Evolutionary conservation across 768 basidiomycete species (phyloP), one percentile per base, ranked within the genome.

Genomic region (Rhodotorula kratochvilovae): DNA sequence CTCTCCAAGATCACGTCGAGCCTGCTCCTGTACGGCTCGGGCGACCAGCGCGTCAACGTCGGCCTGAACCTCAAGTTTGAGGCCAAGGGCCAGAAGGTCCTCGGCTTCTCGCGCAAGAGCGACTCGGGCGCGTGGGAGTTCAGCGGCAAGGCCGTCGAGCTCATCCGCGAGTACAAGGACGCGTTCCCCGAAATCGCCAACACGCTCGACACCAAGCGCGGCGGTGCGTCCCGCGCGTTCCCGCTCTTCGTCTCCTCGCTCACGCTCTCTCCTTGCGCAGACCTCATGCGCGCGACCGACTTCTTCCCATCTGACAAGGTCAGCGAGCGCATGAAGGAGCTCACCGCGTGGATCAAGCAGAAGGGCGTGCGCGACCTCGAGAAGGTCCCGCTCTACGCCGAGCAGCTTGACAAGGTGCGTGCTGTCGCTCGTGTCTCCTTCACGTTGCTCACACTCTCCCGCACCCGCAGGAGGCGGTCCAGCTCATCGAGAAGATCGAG

Each of bases 61-160:
- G 96, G 96, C 5, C 85, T 99, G 53, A 91, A 90, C 79, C 85
- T 99, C 75, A 99, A 99, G 80, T 99, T 96, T 72, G 96, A 99
- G 78, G 90, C 87, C 21, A 98, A 96, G 81, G 86, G 87, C 17
- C 80, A 92, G 76, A 99, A 98, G 81, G 96, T 99, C 2, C 84
- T 96, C 56, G 90, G 91, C 71, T 97, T 96, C 81, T 89, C 92
- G 13, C 85, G 87, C 71, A 94, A 95, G 81, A 86, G 88, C 39
- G 89, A 88, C 16, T 82, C 87, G 15, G 84, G 86, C 45, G 5
- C 13, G 51, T 99, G 95, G 96, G 94, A 99, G 78, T 98, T 89
- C 78, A 95, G 92, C 76, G 86, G 92, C 69, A 90, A 88, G 78
- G 89, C 95, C 1, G 81, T 94, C 50, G 83, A 88, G 35, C 84